A percentile compares a stretch with the other conserved stretches of the same genome.
phyloP scores from a whole-genome alignment of 257 asterid genomes.

The Solanum raphanifolium region DNA sequence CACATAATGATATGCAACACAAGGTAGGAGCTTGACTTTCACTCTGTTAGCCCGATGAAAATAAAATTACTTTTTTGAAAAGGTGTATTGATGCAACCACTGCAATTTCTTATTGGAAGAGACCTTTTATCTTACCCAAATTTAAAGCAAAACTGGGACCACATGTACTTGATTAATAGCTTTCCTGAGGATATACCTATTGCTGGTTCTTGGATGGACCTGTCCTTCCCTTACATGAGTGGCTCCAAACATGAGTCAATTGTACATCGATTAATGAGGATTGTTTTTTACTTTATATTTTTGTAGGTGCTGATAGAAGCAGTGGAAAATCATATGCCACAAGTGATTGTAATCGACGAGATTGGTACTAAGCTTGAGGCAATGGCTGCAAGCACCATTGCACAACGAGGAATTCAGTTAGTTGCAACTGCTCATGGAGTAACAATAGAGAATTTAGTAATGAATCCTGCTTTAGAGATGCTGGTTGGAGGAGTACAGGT shows the following conservation, averaged over 20 bases:
- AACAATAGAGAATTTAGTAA: constrained; percentile 78
- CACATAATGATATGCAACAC: constrained; percentile 85
- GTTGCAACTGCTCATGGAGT: constrained; percentile 99
- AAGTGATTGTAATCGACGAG: constrained; percentile 95
- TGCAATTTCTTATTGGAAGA: not conserved
- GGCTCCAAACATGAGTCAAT: not conserved
- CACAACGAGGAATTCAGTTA: constrained; percentile 98
- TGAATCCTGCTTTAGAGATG: constrained; percentile 96
- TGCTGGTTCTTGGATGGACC: not conserved
- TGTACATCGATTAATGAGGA: not conserved
- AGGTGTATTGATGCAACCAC: not conserved
- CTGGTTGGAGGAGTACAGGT: constrained; percentile 99
- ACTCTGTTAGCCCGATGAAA: not conserved
- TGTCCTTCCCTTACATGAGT: not conserved
- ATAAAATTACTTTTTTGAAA: not conserved
- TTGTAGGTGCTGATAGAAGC: constrained; percentile 93
- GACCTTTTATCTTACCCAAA: not conserved
- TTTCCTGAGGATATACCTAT: not conserved
- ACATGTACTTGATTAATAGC: not conserved
- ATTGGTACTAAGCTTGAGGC: constrained; percentile 98
- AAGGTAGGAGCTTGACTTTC: constrained; percentile 36
- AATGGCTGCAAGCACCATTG: constrained; percentile 91
- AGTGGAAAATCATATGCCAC: constrained; percentile 98
- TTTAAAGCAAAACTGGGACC: not conserved
- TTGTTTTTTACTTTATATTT: not conserved